Evolutionary conservation across 1,139 yeast species (phyloP).

Genomic region (Sugiyamaella sp.): DNA sequence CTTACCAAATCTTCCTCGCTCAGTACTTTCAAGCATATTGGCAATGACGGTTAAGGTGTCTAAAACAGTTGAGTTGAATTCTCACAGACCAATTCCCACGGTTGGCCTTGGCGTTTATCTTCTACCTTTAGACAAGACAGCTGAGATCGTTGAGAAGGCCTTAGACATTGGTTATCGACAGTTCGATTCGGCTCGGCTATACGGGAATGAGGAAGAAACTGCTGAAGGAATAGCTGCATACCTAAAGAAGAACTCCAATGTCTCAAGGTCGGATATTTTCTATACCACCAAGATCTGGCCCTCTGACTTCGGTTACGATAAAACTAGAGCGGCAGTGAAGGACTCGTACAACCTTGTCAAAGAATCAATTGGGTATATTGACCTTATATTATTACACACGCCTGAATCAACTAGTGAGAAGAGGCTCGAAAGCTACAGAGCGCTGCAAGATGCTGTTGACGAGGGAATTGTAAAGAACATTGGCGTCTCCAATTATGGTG

Average conservation of each 20-base stretch:
- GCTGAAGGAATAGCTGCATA: constrained; percentile 52
- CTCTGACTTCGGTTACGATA: constrained; percentile 57
- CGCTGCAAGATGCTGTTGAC: constrained; percentile 47
- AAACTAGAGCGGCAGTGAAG: constrained; percentile 56
- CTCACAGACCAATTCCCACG: constrained; percentile 56
- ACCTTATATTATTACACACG: constrained; percentile 46
- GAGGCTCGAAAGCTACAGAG: constrained; percentile 47
- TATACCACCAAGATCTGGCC: constrained; percentile 74
- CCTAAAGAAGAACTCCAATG: constrained; percentile 43
- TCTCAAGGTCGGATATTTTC: constrained; percentile 58
- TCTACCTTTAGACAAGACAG: constrained; percentile 46
- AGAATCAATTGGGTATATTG: constrained; percentile 52
- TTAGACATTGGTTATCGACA: constrained; percentile 70
- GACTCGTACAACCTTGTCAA: constrained; percentile 55
- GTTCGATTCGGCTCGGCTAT: constrained; percentile 61
- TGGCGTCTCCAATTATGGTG: constrained; percentile 51
- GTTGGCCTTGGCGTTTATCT: constrained; percentile 63
- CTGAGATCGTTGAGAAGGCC: constrained; percentile 51
- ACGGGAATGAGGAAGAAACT: constrained; percentile 60
- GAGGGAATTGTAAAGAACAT: constrained; percentile 44
- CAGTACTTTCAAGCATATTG: background rate
- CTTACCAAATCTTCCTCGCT: too few relatives aligned
- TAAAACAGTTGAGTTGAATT: constrained; percentile 32
- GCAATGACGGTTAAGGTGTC: constrained; percentile 5
- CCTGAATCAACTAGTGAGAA: constrained; percentile 39